Base-by-base conservation (phyloP, 352 stramenopile species). In the Poterioochromonas sp. region DNA sequence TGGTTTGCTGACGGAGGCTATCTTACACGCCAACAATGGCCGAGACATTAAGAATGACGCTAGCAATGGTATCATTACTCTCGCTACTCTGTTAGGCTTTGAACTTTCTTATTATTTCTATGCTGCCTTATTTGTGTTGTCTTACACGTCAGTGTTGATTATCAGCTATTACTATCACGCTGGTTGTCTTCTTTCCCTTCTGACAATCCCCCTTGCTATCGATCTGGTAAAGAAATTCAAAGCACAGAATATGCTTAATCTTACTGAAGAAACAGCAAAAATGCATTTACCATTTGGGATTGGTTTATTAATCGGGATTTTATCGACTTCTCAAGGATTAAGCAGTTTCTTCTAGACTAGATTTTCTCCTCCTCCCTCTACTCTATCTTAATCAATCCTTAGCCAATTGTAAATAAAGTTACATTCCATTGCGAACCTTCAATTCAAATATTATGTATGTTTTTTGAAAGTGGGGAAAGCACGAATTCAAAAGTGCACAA, bases 21-120 rank as follows among this genome's bases (percentile, higher is more conserved):
- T 84, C 51, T 71, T 84, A n/a, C 81, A 84, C 53, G 81, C 81
- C 15, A 84, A 84, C 60, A 84, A 84, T 76, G 80, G 73, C 35
- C 43, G 81, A n/a, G 81, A 84, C 47, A 84, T 84, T 51, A 76
- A 78, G 0, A 37, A 80, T 34, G 81, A 84, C 65, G 62, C 41
- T 2, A 22, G 8, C 29, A 22, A 8, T 34, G 51, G 51, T 5
- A 22, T 22, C 5, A 22, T 62, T 32, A 62, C 51, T 12, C 29
- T 62, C 2, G 51, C 51, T 5, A 32, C 51, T 32, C 8, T 62
- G 2, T 8, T 62, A 32, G 51, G 51, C 26, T 62, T 32, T 62
- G 51, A 62, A 34, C 2, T 12, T 8, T 62, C 51, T 32, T 62
- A 32, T 32, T 12, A 12, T 32, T 62, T 62, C 26, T 62, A 32